Base-by-base conservation (phyloP, 306 rosid genomes). In the Fragaria nilgerrensis region DNA sequence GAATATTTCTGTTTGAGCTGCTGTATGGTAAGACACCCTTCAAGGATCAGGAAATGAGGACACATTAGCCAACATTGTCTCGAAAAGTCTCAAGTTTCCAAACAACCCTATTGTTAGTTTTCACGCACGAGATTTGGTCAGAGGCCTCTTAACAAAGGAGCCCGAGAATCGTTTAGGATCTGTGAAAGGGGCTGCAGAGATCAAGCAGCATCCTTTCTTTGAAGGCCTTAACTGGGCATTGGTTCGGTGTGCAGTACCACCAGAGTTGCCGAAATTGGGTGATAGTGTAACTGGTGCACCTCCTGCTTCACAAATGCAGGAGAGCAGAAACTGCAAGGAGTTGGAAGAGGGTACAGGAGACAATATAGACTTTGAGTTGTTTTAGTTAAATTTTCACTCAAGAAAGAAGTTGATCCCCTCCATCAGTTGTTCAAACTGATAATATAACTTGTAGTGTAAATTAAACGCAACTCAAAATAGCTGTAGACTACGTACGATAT, bases 171-270 rank as follows among this genome's bases (percentile, higher is more conserved):
- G 99, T 37, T 80, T 95, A 85, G 97, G 99, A 76, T 89, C 99
- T 0, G 86, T 90, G 44, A 95, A 90, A 86, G 99, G 99, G 0
- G 99, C 99, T 29, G 90, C 94, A 5, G 97, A 92, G 82, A 90
- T 95, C 74, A 95, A 95, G 86, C 97, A 90, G 72, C 99, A 95
- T 53, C 90, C 97, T 2, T 95, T 95, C 91, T 95, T 95, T 56
- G 92, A 87, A 74, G 97, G 97, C 85, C 93, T 95, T 29, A 95
- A 95, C 77, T 95, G 99, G 99, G 99, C 99, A 74, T 86, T 95
- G 68, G 90, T 95, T 74, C 90, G 99, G 72, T 95, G 97, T 77
- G 92, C 97, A 0, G 84, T 88, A 36, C 97, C 99, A 1, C 99
- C 99, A 0, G 97, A 95, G 84, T 87, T 95, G 74, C 97, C 98